These are phyloP conservation scores for Rhododendron griersonianum DNA, from an alignment of 148 eudicot species.

Conservation along the genomic window DNA sequence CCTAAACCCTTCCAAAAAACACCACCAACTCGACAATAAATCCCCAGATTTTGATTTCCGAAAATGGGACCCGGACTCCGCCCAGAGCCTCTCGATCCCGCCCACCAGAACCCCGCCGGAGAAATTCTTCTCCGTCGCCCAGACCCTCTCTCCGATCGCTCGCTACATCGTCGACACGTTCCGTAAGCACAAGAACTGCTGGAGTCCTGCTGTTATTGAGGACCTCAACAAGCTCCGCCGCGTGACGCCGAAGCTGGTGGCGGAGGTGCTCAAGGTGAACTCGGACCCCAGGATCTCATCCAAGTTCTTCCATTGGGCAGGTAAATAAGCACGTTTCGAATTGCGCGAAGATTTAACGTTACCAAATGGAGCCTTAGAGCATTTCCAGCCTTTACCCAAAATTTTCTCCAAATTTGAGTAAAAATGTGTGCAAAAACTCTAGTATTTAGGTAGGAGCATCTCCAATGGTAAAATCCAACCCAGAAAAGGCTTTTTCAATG, in stretches of 20 bases:
- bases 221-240: slow-evolving; percentile 77
- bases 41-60: slow-evolving; percentile 42
- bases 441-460: no score
- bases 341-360: not conserved
- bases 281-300: slow-evolving; percentile 57
- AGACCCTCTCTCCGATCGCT: slow-evolving; percentile 68
- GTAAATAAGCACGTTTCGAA: not conserved
- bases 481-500: no score
- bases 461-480: no score
- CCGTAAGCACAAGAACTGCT: slow-evolving; percentile 43
- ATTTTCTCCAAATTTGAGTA: not conserved
- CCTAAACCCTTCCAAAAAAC: slow-evolving; percentile 32
- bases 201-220: slow-evolving; percentile 60
- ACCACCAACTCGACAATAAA: slow-evolving; percentile 16
- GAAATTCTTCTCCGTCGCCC: slow-evolving; percentile 51
- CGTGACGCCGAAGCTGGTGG: slow-evolving; percentile 67
- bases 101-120: slow-evolving; percentile 35
- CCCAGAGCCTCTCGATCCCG: slow-evolving; percentile 12
- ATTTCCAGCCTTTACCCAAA: not conserved
- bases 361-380: not conserved
- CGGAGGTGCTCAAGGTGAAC: slow-evolving; percentile 73
- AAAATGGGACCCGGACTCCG: slow-evolving; percentile 67
- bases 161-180: slow-evolving; percentile 80
- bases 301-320: slow-evolving; percentile 85
- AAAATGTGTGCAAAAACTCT: not conserved